phyloP scores from a whole-genome alignment of 768 basidiomycete genomes.

The Hypholoma fasciculare region DNA sequence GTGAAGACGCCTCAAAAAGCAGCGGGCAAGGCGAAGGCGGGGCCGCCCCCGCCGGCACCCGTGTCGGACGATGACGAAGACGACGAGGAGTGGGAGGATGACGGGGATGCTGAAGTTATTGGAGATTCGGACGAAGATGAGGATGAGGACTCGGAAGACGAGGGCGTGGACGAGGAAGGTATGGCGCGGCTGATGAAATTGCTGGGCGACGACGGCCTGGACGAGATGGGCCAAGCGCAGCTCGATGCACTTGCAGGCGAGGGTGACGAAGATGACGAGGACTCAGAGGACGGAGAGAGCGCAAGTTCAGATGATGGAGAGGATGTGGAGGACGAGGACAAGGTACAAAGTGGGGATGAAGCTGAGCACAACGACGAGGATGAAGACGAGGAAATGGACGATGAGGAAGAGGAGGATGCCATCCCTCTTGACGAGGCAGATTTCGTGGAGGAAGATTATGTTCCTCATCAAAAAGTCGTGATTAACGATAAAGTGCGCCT shows the following conservation, averaged over 20 bases:
- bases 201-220: constrained; percentile 46
- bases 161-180: constrained; percentile 18
- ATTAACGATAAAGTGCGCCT: constrained; percentile 75
- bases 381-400: constrained; percentile 35
- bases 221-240: constrained; percentile 61
- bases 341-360: constrained; percentile 27
- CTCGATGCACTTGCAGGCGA: constrained; percentile 40
- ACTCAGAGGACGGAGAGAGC: constrained; percentile 8
- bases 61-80: constrained; percentile 5
- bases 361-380: constrained; percentile 18
- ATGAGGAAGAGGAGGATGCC: constrained; percentile 35
- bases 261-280: constrained; percentile 13
- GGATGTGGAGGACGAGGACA: constrained; percentile 23
- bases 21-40: constrained; percentile 1
- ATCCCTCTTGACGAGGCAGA: constrained; percentile 72
- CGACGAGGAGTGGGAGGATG: constrained; percentile 15
- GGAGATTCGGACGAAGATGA: constrained; percentile 19
- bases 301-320: constrained; percentile 20
- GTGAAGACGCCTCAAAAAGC: constrained; percentile 8
- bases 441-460: constrained; percentile 74
- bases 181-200: constrained; percentile 20
- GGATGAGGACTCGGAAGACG: constrained; percentile 17
- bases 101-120: constrained; percentile 13
- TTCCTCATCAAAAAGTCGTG: constrained; percentile 81
- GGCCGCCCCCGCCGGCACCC: not conserved